Percentiles rank a stretch among this genome's conserved stretches.
These are phyloP conservation scores for Phytophthora pistaciae DNA, from an alignment of 352 stramenopile genomes.

Conservation along the genomic window DNA sequence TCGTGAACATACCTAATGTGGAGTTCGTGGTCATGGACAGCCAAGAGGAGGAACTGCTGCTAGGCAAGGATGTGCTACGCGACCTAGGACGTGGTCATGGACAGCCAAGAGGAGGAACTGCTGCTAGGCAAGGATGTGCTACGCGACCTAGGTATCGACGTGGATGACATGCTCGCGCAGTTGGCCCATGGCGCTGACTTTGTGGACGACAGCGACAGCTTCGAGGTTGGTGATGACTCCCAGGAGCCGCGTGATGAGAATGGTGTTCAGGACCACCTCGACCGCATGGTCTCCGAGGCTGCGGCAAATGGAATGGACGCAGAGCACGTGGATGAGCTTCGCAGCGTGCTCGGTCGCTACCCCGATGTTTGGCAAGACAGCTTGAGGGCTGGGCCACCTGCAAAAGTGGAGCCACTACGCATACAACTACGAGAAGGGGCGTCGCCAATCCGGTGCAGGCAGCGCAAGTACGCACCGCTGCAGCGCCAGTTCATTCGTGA, in stretches of 20 bases:
- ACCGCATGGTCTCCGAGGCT: neutral
- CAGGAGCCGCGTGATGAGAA: neutral
- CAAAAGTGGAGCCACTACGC: neutral
- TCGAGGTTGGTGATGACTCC: neutral
- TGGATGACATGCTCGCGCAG: neutral
- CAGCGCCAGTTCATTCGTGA: neutral
- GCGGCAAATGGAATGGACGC: neutral
- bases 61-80: neutral
- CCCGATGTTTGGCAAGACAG: neutral
- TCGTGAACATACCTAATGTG: neutral
- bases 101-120: neutral
- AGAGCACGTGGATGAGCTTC: neutral
- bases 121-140: neutral
- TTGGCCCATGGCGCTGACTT: neutral
- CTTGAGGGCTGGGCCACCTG: neutral
- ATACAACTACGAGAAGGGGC: neutral
- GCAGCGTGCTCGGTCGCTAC: neutral
- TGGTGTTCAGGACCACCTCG: neutral
- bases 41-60: neutral
- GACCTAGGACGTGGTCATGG: neutral
- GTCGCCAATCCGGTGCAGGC: neutral
- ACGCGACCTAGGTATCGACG: neutral
- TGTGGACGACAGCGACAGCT: neutral
- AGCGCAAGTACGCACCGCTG: neutral
- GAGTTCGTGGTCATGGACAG: neutral